Conservation (phyloP, 2,329 filamentous ascomycete species). For the Chrysoporthe cubensis region DNA sequence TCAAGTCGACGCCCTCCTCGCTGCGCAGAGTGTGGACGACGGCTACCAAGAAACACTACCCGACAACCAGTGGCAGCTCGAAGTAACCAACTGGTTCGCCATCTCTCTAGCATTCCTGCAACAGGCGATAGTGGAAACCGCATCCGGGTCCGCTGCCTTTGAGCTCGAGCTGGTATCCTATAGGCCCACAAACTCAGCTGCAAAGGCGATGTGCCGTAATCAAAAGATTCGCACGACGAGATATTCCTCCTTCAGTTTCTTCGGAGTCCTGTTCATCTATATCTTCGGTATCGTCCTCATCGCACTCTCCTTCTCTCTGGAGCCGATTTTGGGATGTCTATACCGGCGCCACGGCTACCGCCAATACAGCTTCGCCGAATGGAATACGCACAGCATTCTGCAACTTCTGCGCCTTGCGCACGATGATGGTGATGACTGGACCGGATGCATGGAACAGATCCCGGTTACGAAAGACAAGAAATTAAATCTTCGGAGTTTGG, state of each 20-base stretch:
- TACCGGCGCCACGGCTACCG: slow-evolving; percentile 23
- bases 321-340: slow-evolving; percentile 27
- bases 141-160: slow-evolving; percentile 13
- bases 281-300: slow-evolving; percentile 30
- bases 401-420: slow-evolving; percentile 37
- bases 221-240: slow-evolving; percentile 35
- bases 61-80: slow-evolving; percentile 30
- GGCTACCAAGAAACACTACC: slow-evolving; percentile 17
- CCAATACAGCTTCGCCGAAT: slow-evolving; percentile 33
- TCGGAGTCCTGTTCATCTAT: slow-evolving; percentile 34
- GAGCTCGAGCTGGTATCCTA: neutral
- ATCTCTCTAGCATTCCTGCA: slow-evolving; percentile 23
- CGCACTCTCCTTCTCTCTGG: slow-evolving; percentile 29
- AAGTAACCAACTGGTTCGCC: slow-evolving; percentile 29
- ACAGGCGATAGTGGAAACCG: slow-evolving; percentile 18
- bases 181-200: slow-evolving; percentile 9
- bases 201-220: slow-evolving; percentile 20
- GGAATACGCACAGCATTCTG: slow-evolving; percentile 32
- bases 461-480: neutral
- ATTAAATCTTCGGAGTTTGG: neutral
- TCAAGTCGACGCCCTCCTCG: slow-evolving; percentile 10
- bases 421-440: slow-evolving; percentile 27
- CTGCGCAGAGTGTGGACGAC: neutral
- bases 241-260: slow-evolving; percentile 36
- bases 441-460: neutral